A percentile compares a stretch with the other conserved stretches of the same genome.
Evolutionary conservation across 2,329 filamentous ascomycete species (phyloP).

Genomic region (Hypoxylon sp.): DNA sequence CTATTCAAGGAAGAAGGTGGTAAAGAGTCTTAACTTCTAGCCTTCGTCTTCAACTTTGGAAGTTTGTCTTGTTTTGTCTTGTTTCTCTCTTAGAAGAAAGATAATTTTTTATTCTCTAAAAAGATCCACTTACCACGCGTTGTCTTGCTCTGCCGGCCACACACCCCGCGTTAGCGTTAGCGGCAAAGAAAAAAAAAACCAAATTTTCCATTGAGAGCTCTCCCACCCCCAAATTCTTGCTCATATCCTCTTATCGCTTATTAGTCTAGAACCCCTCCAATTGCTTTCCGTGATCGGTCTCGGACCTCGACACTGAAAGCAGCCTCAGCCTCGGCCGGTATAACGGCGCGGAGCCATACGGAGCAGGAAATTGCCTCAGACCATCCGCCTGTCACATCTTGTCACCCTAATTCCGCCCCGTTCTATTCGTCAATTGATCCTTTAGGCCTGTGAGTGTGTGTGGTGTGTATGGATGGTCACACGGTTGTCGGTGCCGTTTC

Average conservation of each 20-base stretch:
- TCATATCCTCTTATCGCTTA: constrained; percentile 41
- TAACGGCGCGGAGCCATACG: constrained; percentile 37
- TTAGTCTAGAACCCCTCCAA: constrained; percentile 48
- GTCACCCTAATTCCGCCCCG: constrained; percentile 39
- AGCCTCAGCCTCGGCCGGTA: constrained; percentile 37
- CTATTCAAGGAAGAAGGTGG: background rate
- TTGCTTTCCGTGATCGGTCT: constrained; percentile 50
- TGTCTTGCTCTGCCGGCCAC: constrained; percentile 7
- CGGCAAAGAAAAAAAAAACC: constrained; percentile 34
- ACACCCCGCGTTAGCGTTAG: constrained; percentile 42
- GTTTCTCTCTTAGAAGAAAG: background rate
- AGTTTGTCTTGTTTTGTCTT: too few relatives aligned
- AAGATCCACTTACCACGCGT: constrained; percentile 27
- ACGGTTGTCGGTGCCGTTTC: constrained; percentile 59
- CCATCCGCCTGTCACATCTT: constrained; percentile 30
- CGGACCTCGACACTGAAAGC: constrained; percentile 24
- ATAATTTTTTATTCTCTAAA: background rate
- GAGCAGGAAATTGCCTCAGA: constrained; percentile 37
- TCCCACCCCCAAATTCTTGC: constrained; percentile 30
- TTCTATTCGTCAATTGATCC: constrained; percentile 43
- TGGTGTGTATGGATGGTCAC: constrained; percentile 62
- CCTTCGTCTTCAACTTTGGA: constrained; percentile 4
- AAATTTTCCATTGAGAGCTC: constrained; percentile 29
- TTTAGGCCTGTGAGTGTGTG: background rate
- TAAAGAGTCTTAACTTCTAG: constrained; percentile 9